Evolutionary conservation across 192 early-diverging fungal genomes (phyloP), one percentile per base, ranked within the genome.

Genomic region (Entomortierella lignicola): DNA sequence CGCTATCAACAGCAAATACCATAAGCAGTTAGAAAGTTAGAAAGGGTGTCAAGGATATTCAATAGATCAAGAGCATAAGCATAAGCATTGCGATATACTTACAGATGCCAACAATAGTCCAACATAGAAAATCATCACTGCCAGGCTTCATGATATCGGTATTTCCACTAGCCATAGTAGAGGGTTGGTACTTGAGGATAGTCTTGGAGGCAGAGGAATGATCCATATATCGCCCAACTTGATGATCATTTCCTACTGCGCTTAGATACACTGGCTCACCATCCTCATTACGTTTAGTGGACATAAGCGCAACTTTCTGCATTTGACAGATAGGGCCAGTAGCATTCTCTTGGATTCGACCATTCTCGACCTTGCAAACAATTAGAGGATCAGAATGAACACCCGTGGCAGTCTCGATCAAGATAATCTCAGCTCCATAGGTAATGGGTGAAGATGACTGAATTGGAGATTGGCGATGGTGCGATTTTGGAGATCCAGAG

Each of bases 61-160:
- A 34, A 21, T 4, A 42, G 31, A 18, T 6, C 4, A 53, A 5
- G 11, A 42, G 10, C 21, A 47, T 4, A 71, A 20, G 42, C 11
- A 23, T 48, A 56, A 69, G 5, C 29, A 72, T 0, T 51, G 81
- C 73, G 18, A 72, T 75, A 69, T 82, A 91, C 61, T 84, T 87
- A 55, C 89, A 85, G 69, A 94, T 92, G 42, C 91, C 91, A 56
- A 94, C 93, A 55, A 94, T 93, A 4, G 93, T 94, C 93, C 93
- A 94, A 84, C 93, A 94, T 53, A 94, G 82, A 69, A 89, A 91
- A 64, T 94, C 93, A 73, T 93, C 92, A 68, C 74, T 27, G 63
- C 60, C 63, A 37, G 71, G 59, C 66, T 72, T 39, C 71, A 55
- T 52, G 57, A 71, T 63, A 42, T 79, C 74, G 10, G 27, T 65